Conservation (phyloP, 805 yeast genomes). For the Starmerella apis region DNA sequence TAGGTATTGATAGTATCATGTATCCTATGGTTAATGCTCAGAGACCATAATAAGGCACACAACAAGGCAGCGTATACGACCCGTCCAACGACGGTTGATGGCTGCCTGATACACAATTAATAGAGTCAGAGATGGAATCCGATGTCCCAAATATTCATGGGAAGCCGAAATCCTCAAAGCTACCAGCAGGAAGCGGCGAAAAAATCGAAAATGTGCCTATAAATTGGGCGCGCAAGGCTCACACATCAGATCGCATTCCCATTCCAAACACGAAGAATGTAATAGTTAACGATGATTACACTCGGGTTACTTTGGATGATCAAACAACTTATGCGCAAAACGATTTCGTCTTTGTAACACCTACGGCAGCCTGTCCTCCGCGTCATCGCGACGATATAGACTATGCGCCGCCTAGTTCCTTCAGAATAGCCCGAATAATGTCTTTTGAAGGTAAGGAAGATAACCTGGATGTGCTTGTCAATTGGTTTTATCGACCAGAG, state of each 20-base stretch:
- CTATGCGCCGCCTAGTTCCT: constrained; percentile 84
- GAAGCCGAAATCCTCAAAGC: neutral
- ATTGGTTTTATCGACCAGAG: constrained; percentile 85
- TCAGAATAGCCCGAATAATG: constrained; percentile 73
- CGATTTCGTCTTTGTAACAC: constrained; percentile 18
- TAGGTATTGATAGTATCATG: too few species aligned
- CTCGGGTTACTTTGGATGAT: constrained; percentile 3
- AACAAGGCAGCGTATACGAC: too few species aligned
- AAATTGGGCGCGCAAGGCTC: constrained; percentile 30
- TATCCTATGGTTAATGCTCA: too few species aligned
- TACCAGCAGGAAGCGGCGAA: neutral
- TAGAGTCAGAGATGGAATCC: neutral
- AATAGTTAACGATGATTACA: neutral
- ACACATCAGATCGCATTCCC: constrained; percentile 25
- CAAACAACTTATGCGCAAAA: constrained; percentile 5
- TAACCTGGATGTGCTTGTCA: constrained; percentile 35
- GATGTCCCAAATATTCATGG: neutral
- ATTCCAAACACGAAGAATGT: constrained; percentile 4
- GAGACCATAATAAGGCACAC: too few species aligned
- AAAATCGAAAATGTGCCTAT: constrained; percentile 16
- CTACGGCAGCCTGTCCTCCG: neutral
- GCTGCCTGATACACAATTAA: neutral
- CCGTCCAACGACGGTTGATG: neutral
- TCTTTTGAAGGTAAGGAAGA: constrained; percentile 41
- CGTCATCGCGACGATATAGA: neutral